A percentile compares a stretch with the other conserved stretches of the same genome.
These are phyloP conservation scores for Xylogone sp. DNA, from an alignment of 2,329 filamentous ascomycete genomes.

Conservation along the genomic window DNA sequence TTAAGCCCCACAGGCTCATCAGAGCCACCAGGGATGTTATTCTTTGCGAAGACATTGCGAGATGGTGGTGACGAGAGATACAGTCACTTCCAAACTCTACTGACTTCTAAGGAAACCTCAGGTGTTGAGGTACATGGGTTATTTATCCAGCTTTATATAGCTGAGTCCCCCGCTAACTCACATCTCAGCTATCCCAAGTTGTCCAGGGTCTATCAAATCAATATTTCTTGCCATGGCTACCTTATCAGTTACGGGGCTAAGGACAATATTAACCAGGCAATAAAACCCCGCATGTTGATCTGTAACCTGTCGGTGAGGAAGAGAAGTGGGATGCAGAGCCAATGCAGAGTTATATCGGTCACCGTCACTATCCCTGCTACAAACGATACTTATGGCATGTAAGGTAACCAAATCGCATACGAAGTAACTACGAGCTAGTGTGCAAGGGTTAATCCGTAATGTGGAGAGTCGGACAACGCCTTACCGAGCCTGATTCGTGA, in stretches of 20 bases:
- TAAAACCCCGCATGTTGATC: background rate
- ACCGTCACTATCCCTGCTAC: background rate
- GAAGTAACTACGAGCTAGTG: background rate
- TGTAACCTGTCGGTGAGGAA: background rate
- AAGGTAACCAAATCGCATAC: background rate
- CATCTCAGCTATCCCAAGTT: background rate
- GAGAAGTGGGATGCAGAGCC: background rate
- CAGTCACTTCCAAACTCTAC: background rate
- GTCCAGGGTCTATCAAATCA: background rate
- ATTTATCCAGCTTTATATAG: background rate
- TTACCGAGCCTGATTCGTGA: background rate
- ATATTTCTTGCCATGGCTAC: background rate
- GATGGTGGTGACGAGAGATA: background rate
- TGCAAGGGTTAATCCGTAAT: background rate
- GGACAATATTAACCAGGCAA: background rate
- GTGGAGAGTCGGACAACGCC: background rate
- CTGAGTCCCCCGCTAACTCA: background rate
- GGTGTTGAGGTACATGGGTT: background rate
- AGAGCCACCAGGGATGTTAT: background rate
- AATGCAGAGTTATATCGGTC: background rate
- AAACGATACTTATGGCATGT: background rate
- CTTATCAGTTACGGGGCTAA: background rate
- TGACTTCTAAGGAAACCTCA: background rate
- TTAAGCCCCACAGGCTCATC: background rate
- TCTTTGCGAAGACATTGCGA: background rate